A percentile compares a stretch with the other conserved stretches of the same genome.
phyloP scores from a whole-genome alignment of 371 early-diverging fungal species.

The Circinella minor region DNA sequence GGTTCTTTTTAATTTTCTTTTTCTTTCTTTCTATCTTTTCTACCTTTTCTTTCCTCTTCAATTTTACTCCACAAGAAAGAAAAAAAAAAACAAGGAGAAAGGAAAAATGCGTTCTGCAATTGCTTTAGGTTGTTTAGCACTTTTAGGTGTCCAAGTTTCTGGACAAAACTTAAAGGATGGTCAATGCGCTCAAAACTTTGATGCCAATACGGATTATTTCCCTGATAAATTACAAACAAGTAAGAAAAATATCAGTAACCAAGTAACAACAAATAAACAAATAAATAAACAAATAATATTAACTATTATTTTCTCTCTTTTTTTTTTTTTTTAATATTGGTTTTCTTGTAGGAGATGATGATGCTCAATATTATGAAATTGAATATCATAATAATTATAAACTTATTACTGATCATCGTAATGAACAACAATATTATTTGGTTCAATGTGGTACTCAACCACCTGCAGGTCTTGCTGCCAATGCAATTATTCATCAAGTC shows the following conservation, averaged over 20 bases:
- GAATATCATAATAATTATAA: slow-evolving; percentile 72
- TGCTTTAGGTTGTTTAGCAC: slow-evolving; percentile 10
- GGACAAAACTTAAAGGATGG: slow-evolving; percentile 45
- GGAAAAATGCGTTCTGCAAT: slow-evolving; percentile 7
- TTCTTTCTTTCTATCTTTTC: background rate
- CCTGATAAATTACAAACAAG: slow-evolving; percentile 52
- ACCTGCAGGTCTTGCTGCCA: slow-evolving; percentile 55
- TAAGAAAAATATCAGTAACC: slow-evolving; percentile 24
- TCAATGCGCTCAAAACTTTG: slow-evolving; percentile 45
- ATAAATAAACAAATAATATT: background rate
- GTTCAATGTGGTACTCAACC: slow-evolving; percentile 74
- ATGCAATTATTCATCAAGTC: slow-evolving; percentile 56
- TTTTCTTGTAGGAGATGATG: slow-evolving; percentile 33
- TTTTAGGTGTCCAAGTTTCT: slow-evolving; percentile 17
- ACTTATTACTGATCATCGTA: slow-evolving; percentile 54
- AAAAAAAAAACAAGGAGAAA: background rate
- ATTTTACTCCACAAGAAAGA: background rate
- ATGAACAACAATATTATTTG: slow-evolving; percentile 52
- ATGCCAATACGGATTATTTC: slow-evolving; percentile 60
- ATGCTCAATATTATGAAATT: slow-evolving; percentile 58
- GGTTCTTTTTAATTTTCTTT: background rate
- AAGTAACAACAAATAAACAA: background rate
- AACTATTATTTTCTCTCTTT: too few relatives aligned
- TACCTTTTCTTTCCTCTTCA: background rate
- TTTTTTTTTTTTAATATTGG: background rate